Evolutionary conservation across 495 filamentous ascomycete species (phyloP).

Genomic region (Lentithecium fluviatile): DNA sequence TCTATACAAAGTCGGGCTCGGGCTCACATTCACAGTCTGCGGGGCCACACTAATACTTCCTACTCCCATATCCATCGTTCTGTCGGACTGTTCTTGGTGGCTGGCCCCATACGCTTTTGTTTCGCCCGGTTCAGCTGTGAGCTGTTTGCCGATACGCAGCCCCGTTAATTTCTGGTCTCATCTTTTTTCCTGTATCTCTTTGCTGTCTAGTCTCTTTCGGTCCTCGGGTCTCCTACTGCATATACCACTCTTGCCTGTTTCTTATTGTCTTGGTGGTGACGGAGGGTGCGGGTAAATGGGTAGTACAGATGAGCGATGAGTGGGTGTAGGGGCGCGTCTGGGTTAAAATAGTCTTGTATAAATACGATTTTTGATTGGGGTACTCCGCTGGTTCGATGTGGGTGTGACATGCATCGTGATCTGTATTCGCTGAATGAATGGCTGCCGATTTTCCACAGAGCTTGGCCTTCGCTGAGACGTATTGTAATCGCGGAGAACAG

Average conservation of each 20-base stretch:
- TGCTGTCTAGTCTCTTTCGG: slow-evolving; percentile 10
- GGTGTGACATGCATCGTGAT: neutral
- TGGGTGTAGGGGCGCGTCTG: neutral
- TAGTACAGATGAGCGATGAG: neutral
- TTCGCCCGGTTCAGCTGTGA: slow-evolving; percentile 11
- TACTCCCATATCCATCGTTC: neutral
- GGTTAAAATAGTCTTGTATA: slow-evolving; percentile 28
- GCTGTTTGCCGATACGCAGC: neutral
- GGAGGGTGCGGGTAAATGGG: neutral
- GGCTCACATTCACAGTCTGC: slow-evolving; percentile 24
- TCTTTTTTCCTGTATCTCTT: slow-evolving; percentile 14
- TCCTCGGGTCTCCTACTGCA: slow-evolving; percentile 21
- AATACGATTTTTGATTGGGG: slow-evolving; percentile 13
- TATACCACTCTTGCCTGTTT: slow-evolving; percentile 33
- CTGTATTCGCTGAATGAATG: too few relatives aligned
- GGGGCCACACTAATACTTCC: slow-evolving; percentile 34
- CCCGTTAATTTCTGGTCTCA: slow-evolving; percentile 6
- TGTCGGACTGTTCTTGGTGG: slow-evolving; percentile 21
- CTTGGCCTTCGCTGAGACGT: too few relatives aligned
- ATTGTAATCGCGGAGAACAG: too few relatives aligned
- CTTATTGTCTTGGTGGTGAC: slow-evolving; percentile 13
- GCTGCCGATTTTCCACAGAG: too few relatives aligned
- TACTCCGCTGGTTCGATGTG: neutral
- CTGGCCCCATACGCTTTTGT: slow-evolving; percentile 31
- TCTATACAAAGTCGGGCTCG: slow-evolving; percentile 34